A percentile compares a stretch with the other conserved stretches of the same genome.
Evolutionary conservation across 2,329 filamentous ascomycete species (phyloP).

Genomic region (Beauveria bassiana): DNA sequence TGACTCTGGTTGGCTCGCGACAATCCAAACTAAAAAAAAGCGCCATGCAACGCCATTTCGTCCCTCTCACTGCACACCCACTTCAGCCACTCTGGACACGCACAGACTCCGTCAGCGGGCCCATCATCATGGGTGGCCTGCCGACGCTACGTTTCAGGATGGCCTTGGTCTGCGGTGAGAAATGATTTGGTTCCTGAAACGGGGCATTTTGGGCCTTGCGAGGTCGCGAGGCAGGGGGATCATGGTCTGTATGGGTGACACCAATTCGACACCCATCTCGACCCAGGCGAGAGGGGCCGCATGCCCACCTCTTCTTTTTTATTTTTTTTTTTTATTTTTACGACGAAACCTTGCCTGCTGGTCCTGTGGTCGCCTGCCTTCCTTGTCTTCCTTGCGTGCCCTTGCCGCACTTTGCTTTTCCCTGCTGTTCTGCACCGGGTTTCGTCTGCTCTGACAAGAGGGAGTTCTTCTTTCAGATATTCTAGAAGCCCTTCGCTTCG

Average conservation of each 20-base stretch:
- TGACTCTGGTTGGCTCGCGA: neutral
- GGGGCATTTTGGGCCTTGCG: constrained; percentile 11
- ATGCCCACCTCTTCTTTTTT: constrained; percentile 7
- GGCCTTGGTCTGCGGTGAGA: constrained; percentile 19
- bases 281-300: constrained; percentile 9
- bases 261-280: constrained; percentile 13
- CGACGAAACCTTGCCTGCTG: constrained; percentile 6
- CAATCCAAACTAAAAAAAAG: constrained; percentile 4
- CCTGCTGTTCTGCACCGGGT: constrained; percentile 7
- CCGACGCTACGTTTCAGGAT: constrained; percentile 21
- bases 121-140: constrained; percentile 10
- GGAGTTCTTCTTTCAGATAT: constrained; percentile 7
- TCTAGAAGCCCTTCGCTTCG: constrained; percentile 10
- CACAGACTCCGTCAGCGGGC: constrained; percentile 13
- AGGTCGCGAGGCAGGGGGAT: constrained; percentile 12
- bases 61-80: constrained; percentile 5
- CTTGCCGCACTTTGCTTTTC: neutral
- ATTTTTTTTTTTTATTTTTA: neutral
- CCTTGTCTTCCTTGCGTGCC: too few relatives aligned
- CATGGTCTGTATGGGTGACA: constrained; percentile 5
- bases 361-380: neutral
- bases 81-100: neutral
- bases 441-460: neutral
- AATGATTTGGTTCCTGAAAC: constrained; percentile 24
- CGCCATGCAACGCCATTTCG: neutral